phyloP scores from a whole-genome alignment of 768 basidiomycete species.

The Tulasnella calospora region DNA sequence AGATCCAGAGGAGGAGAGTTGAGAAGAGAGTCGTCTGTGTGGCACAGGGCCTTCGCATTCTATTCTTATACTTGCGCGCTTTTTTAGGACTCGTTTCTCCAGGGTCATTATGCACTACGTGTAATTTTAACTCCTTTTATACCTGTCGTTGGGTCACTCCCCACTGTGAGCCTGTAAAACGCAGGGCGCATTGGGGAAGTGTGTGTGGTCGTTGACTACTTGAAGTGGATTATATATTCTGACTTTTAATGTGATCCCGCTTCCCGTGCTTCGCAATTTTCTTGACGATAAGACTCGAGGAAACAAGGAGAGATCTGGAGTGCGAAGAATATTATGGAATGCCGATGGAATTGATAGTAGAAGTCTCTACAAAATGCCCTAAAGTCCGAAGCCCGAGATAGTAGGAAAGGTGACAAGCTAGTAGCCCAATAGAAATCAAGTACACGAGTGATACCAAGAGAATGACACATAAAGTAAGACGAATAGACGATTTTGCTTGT shows the following conservation, averaged over 20 bases:
- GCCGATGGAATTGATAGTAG: background rate
- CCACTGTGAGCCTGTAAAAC: background rate
- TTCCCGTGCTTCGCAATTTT: no score
- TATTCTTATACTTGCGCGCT: background rate
- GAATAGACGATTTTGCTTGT: background rate
- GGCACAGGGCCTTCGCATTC: background rate
- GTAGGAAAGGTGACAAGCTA: background rate
- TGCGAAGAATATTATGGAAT: background rate
- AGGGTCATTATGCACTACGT: background rate
- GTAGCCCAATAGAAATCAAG: background rate
- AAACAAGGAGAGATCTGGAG: background rate
- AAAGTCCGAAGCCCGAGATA: background rate
- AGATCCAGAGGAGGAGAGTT: slow-evolving; percentile 82
- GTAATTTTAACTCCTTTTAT: background rate
- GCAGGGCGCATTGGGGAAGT: no score
- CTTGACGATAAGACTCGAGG: no score
- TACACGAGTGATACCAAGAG: background rate
- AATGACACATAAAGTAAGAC: background rate
- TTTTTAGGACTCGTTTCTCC: background rate
- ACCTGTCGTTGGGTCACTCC: background rate
- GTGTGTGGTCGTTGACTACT: no score
- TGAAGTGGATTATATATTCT: no score
- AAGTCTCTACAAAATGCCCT: background rate
- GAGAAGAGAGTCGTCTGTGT: background rate
- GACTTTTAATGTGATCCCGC: no score